Evolutionary conservation across 148 eudicot genomes (phyloP).

Genomic region (Polygonum aviculare): DNA sequence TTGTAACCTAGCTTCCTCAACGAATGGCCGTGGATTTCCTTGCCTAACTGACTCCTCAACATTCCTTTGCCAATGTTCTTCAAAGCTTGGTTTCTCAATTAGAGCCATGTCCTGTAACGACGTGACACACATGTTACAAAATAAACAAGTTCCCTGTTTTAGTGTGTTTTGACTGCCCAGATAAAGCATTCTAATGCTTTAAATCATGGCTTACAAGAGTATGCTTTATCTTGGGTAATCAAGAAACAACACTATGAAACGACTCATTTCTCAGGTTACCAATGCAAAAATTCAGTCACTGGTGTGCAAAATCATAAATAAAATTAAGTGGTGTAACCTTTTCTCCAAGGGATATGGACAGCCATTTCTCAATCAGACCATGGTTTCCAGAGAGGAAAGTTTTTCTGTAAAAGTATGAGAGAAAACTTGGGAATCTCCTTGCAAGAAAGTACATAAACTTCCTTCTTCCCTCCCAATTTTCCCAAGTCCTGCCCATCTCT

Average conservation of each 20-base stretch:
- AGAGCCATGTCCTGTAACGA: conserved; percentile 55
- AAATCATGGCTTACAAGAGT: no score
- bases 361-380: conserved; percentile 64
- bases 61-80: conserved; percentile 81
- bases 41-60: conserved; percentile 88
- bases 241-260: no score
- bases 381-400: conserved; percentile 82
- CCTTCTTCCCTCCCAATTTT: conserved; percentile 63
- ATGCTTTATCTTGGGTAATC: no score
- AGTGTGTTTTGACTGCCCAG: no score
- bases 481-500: conserved; percentile 72
- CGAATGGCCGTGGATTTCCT: conserved; percentile 43
- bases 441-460: conserved; percentile 64
- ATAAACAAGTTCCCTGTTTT: background rate
- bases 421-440: conserved; percentile 56
- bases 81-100: conserved; percentile 37
- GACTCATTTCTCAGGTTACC: background rate
- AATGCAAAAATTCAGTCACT: background rate
- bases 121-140: background rate
- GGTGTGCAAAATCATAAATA: background rate
- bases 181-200: no score
- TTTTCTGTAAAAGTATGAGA: conserved; percentile 45
- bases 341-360: conserved; percentile 50
- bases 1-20: conserved; percentile 66
- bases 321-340: conserved; percentile 27